phyloP scores from a whole-genome alignment of 495 filamentous ascomycete genomes.

The Tuber magnatum region DNA sequence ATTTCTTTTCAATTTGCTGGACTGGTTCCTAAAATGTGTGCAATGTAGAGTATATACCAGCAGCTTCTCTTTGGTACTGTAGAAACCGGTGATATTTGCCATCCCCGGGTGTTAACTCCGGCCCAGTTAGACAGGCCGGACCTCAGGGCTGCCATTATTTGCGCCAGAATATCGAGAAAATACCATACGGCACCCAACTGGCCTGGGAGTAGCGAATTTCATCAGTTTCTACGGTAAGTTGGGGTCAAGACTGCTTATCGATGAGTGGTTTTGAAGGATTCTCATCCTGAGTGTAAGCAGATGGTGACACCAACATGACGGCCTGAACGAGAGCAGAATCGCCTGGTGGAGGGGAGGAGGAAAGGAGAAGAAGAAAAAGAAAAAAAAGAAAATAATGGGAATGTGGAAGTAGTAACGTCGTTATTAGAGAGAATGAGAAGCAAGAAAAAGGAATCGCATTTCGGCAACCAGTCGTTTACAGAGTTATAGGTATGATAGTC shows the following conservation, averaged over 20 bases:
- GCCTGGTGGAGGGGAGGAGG: not conserved
- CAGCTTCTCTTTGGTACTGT: not conserved
- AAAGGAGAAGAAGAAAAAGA: not conserved
- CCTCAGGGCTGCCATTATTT: not conserved
- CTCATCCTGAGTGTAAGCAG: not conserved
- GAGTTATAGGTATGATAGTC: not conserved
- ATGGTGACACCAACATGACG: not conserved
- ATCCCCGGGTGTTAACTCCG: not conserved
- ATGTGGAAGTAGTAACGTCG: not conserved
- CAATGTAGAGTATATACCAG: not conserved
- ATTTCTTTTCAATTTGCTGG: not conserved
- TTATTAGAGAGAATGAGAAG: not conserved
- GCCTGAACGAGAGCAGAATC: not conserved
- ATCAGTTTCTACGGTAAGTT: not conserved
- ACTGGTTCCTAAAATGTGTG: not conserved
- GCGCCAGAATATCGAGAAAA: not conserved
- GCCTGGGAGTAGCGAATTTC: not conserved
- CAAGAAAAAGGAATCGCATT: not conserved
- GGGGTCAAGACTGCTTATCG: not conserved
- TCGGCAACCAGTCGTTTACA: not conserved
- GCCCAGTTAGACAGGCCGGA: not conserved
- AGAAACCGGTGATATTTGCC: not conserved
- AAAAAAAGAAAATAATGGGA: not conserved
- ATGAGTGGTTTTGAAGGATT: not conserved
- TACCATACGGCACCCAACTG: not conserved